Percentiles rank a stretch among this genome's conserved stretches.
Conservation (phyloP, 805 yeast species). For the Cyberlindnera mississippiensis region DNA sequence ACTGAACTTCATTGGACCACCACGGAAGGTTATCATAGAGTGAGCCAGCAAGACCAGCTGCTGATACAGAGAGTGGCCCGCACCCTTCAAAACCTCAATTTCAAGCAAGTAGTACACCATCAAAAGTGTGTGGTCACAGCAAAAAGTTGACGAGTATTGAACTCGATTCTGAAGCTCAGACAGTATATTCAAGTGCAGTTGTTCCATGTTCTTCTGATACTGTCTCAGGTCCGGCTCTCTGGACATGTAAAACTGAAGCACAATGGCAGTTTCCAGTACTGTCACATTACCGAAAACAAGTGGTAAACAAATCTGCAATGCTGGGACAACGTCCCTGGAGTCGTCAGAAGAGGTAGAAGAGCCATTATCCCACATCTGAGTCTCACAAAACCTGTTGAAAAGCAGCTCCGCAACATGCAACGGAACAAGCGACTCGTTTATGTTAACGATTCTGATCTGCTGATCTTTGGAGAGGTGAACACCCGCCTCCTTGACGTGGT, state of each 20-base stretch:
- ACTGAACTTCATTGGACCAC: conserved; percentile 9
- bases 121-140: conserved; percentile 13
- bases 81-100: conserved; percentile 9
- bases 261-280: conserved; percentile 4
- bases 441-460: neutral
- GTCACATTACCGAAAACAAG: conserved; percentile 10
- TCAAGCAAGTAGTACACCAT: conserved; percentile 5
- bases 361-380: neutral
- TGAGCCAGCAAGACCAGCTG: conserved; percentile 1
- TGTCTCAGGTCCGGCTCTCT: neutral
- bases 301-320: conserved; percentile 10
- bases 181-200: conserved; percentile 4
- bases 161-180: conserved; percentile 7
- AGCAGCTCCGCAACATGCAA: conserved; percentile 2
- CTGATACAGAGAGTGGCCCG: conserved; percentile 2
- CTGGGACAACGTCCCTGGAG: conserved; percentile 3
- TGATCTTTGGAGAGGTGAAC: conserved; percentile 3
- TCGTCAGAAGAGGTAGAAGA: no score
- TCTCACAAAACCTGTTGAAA: conserved; percentile 3
- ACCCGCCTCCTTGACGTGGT: conserved; percentile 7
- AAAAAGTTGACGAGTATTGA: neutral
- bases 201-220: neutral
- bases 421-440: conserved; percentile 2
- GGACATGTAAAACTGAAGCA: conserved; percentile 4
- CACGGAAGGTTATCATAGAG: conserved; percentile 4